Base-by-base conservation (phyloP, 257 asterid species). In the Solanum medicagineum region DNA sequence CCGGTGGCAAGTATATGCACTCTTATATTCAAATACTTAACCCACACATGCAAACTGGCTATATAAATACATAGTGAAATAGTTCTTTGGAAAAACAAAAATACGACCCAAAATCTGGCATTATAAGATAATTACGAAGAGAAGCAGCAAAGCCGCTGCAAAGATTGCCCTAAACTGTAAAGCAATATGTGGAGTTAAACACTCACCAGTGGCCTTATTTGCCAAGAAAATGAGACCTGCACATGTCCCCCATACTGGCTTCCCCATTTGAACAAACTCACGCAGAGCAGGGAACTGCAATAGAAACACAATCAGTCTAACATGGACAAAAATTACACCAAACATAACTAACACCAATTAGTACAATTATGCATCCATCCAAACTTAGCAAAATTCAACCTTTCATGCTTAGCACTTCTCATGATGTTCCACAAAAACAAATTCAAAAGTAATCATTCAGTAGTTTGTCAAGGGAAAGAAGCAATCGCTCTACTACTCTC, bases 211-310 rank as follows among this genome's bases (percentile, higher is more conserved):
- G 83, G 98, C 98, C 89, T 85, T 97, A 91, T 97, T 90, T 19
- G 99, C 98, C 91, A 97, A 84, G 86, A 97, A 97, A 62, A 97
- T 97, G 83, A 97, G 97, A 81, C 99, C 99, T 8, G 99, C 99
- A 85, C 99, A 97, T 24, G 99, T 97, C 81, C 99, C 99, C 99
- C 99, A 95, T 26, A 97, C 98, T 1, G 99, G 99, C 89, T 97
- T 97, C 65, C 98, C 99, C 84, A 88, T 88, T 88, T 92, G 91
- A 19, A 95, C 99, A 87, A 95, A 97, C 84, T 97, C 99, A 7
- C 99, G 93, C 86, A 95, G 74, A 8, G 98, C 96, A 44, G 99
- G 99, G 90, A 96, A 96, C 99, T 96, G 93, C 92, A 91, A 49
- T n/a, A 79, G 19, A 77, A 87, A 66, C 83, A 80, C 24, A 84